Evolutionary conservation across 1,139 yeast genomes (phyloP).

Genomic region (Candida sp.): DNA sequence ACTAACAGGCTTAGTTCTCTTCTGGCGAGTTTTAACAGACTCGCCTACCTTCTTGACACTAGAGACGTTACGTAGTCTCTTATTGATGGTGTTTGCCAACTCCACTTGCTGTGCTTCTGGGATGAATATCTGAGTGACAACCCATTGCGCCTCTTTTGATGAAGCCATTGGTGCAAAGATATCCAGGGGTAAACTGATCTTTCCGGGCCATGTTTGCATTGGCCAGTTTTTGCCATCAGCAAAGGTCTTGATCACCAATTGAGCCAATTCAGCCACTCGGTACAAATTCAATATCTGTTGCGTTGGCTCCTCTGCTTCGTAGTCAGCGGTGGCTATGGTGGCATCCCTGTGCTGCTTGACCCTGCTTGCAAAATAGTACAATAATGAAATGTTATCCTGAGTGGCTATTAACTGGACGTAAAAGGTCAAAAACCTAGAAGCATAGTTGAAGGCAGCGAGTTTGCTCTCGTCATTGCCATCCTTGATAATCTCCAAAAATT

Average conservation of each 20-base stretch:
- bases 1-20: constrained; percentile 1
- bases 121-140: constrained; percentile 53
- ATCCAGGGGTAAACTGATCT: constrained; percentile 67
- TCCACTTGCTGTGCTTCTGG: constrained; percentile 43
- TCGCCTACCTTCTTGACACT: neutral
- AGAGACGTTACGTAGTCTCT: constrained; percentile 19
- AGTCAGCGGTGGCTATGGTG: constrained; percentile 38
- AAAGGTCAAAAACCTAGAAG: constrained; percentile 61
- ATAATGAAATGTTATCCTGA: constrained; percentile 69
- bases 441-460: constrained; percentile 53
- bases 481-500: constrained; percentile 51
- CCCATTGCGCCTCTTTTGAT: constrained; percentile 45
- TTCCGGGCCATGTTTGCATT: constrained; percentile 83
- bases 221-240: constrained; percentile 70
- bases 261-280: constrained; percentile 74
- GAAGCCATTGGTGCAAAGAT: constrained; percentile 61
- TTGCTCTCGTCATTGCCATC: constrained; percentile 20
- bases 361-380: constrained; percentile 79
- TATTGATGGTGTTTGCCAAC: constrained; percentile 30
- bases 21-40: neutral
- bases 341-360: constrained; percentile 80
- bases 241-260: constrained; percentile 61
- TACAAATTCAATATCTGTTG: constrained; percentile 51
- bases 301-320: constrained; percentile 28
- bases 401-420: constrained; percentile 65